A percentile compares a stretch with the other conserved stretches of the same genome.
Conservation (phyloP, 495 filamentous ascomycete genomes). For the Daldinia grandis region DNA sequence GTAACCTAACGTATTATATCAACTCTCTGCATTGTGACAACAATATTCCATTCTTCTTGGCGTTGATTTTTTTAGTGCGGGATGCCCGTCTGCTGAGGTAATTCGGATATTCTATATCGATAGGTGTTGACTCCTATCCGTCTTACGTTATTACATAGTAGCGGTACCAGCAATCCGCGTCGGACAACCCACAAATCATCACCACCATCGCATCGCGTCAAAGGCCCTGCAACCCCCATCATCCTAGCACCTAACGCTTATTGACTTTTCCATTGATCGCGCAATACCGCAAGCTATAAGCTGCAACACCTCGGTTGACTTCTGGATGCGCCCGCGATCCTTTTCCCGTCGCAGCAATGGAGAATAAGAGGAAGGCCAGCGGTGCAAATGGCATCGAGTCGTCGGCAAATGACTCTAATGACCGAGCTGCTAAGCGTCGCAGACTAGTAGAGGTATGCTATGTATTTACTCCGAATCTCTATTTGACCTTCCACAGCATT, state of each 20-base stretch:
- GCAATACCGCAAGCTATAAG: neutral
- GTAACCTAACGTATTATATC: neutral
- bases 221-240: slow-evolving; percentile 31
- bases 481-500: slow-evolving; percentile 24
- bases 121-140: slow-evolving; percentile 1
- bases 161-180: slow-evolving; percentile 31
- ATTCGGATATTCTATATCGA: slow-evolving; percentile 1
- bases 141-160: slow-evolving; percentile 2
- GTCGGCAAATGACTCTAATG: slow-evolving; percentile 54
- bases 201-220: slow-evolving; percentile 40
- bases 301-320: neutral
- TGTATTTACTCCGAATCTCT: slow-evolving; percentile 5
- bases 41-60: slow-evolving; percentile 7
- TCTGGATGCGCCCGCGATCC: slow-evolving; percentile 23
- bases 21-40: slow-evolving; percentile 3
- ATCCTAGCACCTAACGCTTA: slow-evolving; percentile 3
- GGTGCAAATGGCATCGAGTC: slow-evolving; percentile 48
- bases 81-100: neutral
- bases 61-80: neutral
- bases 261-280: slow-evolving; percentile 19
- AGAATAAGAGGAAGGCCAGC: slow-evolving; percentile 72
- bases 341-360: slow-evolving; percentile 57
- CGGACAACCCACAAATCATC: slow-evolving; percentile 35
- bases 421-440: slow-evolving; percentile 65
- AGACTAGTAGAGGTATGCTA: slow-evolving; percentile 45